Evolutionary conservation across 768 basidiomycete species (phyloP), one percentile per base, ranked within the genome.

Genomic region (Pleurotus tuber-regium): DNA sequence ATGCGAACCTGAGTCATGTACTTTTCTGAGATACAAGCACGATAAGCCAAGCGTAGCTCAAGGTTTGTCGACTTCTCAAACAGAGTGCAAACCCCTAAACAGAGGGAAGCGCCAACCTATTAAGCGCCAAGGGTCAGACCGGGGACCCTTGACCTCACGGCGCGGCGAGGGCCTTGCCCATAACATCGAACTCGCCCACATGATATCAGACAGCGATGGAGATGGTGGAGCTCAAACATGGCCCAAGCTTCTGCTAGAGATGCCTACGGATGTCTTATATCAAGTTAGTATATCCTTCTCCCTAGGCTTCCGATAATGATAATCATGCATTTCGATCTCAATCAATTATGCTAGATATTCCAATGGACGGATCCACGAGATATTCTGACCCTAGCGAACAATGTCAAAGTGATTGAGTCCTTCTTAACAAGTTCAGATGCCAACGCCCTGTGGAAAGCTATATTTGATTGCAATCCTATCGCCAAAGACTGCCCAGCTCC

Each of bases 401-500:
- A 36, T 33, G 31, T 48, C 29, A 8, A 21, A 9, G 12, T 30
- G n/a, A 35, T 48, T 16, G 30, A 16, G 11, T 2, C 46, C 23
- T 35, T 48, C 46, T 24, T 48, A 21, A 21, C 19, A 19, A 33
- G 30, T 35, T 10, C 46, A 5, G 46, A 48, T 48, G 46, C 46
- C 14, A 19, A 18, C 7, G 28, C 46, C 19, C 46, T 48, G 10
- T 48, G 46, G 46, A 48, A 48, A 21, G 12, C 16, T 21, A 12
- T 48, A 18, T 48, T 48, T 35, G 31, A 48, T 8, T 21, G 19
- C n/a, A 31, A 48, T 35, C 46, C 46, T 16, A 48, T 48, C 23
- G 46, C 46, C 23, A 48, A 33, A 31, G 46, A 48, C 31, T 48
- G 46, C 46, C 46, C 46, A 14, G 46, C 31, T 7, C 46, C 46